Conservation (phyloP, 495 filamentous ascomycete species). For the Neurospora tetrasperma region DNA sequence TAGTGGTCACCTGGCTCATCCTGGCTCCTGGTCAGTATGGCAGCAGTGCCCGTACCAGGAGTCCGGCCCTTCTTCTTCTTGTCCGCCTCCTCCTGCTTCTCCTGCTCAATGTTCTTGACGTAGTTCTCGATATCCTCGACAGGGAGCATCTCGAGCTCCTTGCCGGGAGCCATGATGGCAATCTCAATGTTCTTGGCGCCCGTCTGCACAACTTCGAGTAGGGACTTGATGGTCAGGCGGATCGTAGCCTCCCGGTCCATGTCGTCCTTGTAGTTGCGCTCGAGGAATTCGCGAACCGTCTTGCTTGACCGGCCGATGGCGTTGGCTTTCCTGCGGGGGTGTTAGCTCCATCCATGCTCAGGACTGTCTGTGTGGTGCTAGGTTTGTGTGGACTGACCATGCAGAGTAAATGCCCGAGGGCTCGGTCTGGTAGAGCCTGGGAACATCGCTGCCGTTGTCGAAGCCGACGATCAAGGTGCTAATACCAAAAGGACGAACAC, state of each 20-base stretch:
- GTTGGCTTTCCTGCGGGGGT: constrained; percentile 79
- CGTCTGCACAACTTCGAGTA: constrained; percentile 96
- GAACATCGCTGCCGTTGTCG: constrained; percentile 76
- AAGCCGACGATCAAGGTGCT: constrained; percentile 96
- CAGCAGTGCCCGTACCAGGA: constrained; percentile 64
- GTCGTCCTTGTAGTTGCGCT: constrained; percentile 93
- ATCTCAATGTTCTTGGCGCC: constrained; percentile 99
- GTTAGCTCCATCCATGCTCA: not conserved
- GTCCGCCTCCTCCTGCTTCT: constrained; percentile 97
- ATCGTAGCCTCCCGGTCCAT: constrained; percentile 97
- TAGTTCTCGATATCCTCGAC: constrained; percentile 92
- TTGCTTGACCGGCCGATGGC: constrained; percentile 97
- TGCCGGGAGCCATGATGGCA: constrained; percentile 94
- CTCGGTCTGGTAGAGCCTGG: constrained; percentile 93
- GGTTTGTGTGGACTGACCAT: constrained; percentile 50
- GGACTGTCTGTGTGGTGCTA: not conserved
- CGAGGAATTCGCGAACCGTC: constrained; percentile 95
- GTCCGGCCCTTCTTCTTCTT: constrained; percentile 86
- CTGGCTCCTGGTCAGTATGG: constrained; percentile 62
- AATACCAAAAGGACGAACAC: constrained; percentile 94
- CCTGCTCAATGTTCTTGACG: constrained; percentile 95
- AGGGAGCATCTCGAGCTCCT: constrained; percentile 84
- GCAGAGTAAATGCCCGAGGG: constrained; percentile 97
- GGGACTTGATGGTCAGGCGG: constrained; percentile 91
- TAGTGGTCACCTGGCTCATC: constrained; percentile 31